Evolutionary conservation across 768 basidiomycete species (phyloP), one percentile per base, ranked within the genome.

Genomic region (Boletus sensibilis): DNA sequence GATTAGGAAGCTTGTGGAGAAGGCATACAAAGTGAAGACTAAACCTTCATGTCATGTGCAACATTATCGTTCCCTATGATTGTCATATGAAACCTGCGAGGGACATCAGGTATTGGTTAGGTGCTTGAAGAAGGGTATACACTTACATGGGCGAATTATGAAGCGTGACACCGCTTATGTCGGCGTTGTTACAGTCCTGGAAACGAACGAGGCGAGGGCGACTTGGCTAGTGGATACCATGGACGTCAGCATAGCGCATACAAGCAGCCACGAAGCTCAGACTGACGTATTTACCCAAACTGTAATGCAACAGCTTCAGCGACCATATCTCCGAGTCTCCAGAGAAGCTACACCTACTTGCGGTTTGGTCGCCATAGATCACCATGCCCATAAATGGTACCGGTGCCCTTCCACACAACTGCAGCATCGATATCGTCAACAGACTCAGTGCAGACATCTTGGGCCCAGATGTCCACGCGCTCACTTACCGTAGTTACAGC

Each of bases 151-250:
- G 57, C 13, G 55, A 43, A 40, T 55, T 66, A n/a, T 37, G 0
- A 20, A 60, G 57, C 13, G 52, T 55, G 55, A 66, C 64, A 31
- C 55, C 60, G 14, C 57, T 66, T 21, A 55, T 47, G 14, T 59
- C 47, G 10, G 35, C 18, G 16, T 60, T 33, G 14, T 53, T 20
- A 37, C 57, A 60, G 13, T 50, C 2, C 40, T 56, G 34, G 38
- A 61, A 57, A 23, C 52, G 43, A 35, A 57, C 13, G 33, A 58
- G 52, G 4, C 52, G 59, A 50, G 56, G 54, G 9, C 54, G 51
- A 38, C 1, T 20, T 10, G 49, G 53, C 55, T 58, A 41, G 35
- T 33, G 5, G 21, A 25, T 27, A 16, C 6, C 21, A 40, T n/a
- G 9, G 39, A 47, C 23, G 33, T 54, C 59, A 54, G 37, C 31